A percentile compares a stretch with the other conserved stretches of the same genome.
These are phyloP conservation scores for Epicoccum sorghinum DNA, from an alignment of 2,329 filamentous ascomycete species.

Conservation along the genomic window DNA sequence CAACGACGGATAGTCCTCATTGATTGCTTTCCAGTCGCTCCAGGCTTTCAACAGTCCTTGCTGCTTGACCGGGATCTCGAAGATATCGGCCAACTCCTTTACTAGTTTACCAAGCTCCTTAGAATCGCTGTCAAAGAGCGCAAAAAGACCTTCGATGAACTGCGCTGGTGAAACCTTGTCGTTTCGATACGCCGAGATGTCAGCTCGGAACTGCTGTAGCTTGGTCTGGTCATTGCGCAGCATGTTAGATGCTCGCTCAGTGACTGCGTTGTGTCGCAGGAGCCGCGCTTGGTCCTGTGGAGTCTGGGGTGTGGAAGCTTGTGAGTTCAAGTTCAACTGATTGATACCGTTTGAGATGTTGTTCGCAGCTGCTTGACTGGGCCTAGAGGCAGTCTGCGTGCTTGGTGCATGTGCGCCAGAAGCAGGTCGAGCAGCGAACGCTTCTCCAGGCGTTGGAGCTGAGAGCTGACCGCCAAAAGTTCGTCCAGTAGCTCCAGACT, in stretches of 20 bases:
- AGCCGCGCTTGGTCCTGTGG: conserved; percentile 82
- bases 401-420: conserved; percentile 43
- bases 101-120: conserved; percentile 85
- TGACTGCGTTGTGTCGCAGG: conserved; percentile 80
- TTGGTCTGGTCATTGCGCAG: conserved; percentile 78
- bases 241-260: conserved; percentile 82
- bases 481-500: conserved; percentile 77
- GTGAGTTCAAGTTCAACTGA: conserved; percentile 43
- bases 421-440: conserved; percentile 56
- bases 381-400: conserved; percentile 50
- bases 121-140: conserved; percentile 81
- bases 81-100: conserved; percentile 90
- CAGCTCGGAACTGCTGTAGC: conserved; percentile 75
- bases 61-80: conserved; percentile 79
- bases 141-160: conserved; percentile 86
- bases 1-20: conserved; percentile 91
- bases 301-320: conserved; percentile 49
- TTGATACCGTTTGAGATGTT: conserved; percentile 28
- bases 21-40: conserved; percentile 95
- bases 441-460: conserved; percentile 51
- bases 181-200: conserved; percentile 79
- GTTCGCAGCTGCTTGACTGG: conserved; percentile 22
- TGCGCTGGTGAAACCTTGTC: conserved; percentile 73
- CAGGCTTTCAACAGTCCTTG: conserved; percentile 79
- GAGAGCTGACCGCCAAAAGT: conserved; percentile 87